These are phyloP conservation scores for Rhododendron molle DNA, from an alignment of 148 eudicot species.

Conservation along the genomic window DNA sequence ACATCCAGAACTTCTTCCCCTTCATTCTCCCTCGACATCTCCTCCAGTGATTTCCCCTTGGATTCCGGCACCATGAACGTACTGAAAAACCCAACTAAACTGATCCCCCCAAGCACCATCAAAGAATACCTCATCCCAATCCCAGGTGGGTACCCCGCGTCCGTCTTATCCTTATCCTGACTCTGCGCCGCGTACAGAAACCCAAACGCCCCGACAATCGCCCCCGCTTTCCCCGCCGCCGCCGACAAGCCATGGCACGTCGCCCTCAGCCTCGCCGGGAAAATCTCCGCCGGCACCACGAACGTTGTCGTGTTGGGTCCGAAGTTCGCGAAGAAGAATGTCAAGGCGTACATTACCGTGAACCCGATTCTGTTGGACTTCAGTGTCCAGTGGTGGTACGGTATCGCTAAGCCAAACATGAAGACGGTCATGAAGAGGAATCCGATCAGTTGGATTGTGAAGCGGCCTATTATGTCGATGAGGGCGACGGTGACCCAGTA, in stretches of 20 bases:
- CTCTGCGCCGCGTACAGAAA: constrained; percentile 4
- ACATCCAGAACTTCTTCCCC: not conserved
- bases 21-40: constrained; percentile 9
- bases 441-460: not conserved
- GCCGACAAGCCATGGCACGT: not conserved
- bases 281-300: constrained; percentile 1
- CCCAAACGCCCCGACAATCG: constrained; percentile 14
- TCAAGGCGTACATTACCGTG: not conserved
- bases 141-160: constrained; percentile 14
- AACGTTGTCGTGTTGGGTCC: constrained; percentile 9
- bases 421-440: constrained; percentile 7
- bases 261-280: constrained; percentile 3
- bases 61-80: too few relatives aligned
- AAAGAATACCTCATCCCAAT: constrained; percentile 7
- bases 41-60: not conserved
- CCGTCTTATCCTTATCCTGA: not conserved
- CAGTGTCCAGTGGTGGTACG: constrained; percentile 5
- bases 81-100: not conserved
- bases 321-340: constrained; percentile 10
- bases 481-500: constrained; percentile 9
- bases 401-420: constrained; percentile 4
- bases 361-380: not conserved
- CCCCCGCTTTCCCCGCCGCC: constrained; percentile 5
- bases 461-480: not conserved
- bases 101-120: constrained; percentile 1